Evolutionary conservation across 306 rosid genomes (phyloP), one percentile per base, ranked within the genome.

Genomic region (Lathyrus sativus): DNA sequence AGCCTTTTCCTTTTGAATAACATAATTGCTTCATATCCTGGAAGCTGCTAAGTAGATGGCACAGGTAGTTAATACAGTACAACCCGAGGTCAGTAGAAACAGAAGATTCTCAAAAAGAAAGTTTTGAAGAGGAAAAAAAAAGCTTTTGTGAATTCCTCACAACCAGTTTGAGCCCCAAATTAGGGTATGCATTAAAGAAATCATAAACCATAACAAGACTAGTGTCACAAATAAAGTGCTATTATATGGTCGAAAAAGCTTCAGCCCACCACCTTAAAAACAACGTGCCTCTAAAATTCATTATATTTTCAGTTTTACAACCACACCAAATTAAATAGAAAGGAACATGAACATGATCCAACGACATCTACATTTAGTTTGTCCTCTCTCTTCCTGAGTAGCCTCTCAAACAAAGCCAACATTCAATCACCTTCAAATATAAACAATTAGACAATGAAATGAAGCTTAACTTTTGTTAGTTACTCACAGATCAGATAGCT

Each of bases 31-130:
- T 57, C 43, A 37, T 66, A 22, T 22, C 53, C 50, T 6, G 3
- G 17, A 24, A 49, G 68, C 68, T 45, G 12, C 43, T 17, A 66
- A 66, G 67, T 15, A 44, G 48, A 71, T 26, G 44, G 62, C 60
- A 71, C 35, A 17, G n/a, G 35, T 57, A 43, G 9, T 5, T 45
- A 18, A 59, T 71, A 17, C 22, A 8, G 10, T 74, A 74, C 43
- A 57, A 19, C 2, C 10, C 0, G 3, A 48, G 37, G 44, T 45
- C 4, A 17, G 7, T 35, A 66, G 54, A 33, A 70, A 54, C 8
- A 62, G 33, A 14, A 26, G 29, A 49, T 70, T 42, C 33, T 19
- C 41, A 50, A 26, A 41, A 50, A 54, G 48, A 46, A 2, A 53
- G 48, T 60, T 49, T 68, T 7, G 56, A 24, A 57, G 33, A 6